Base-by-base conservation (phyloP, 1,284 basidiomycete species). In the Psilocybe mexicana region DNA sequence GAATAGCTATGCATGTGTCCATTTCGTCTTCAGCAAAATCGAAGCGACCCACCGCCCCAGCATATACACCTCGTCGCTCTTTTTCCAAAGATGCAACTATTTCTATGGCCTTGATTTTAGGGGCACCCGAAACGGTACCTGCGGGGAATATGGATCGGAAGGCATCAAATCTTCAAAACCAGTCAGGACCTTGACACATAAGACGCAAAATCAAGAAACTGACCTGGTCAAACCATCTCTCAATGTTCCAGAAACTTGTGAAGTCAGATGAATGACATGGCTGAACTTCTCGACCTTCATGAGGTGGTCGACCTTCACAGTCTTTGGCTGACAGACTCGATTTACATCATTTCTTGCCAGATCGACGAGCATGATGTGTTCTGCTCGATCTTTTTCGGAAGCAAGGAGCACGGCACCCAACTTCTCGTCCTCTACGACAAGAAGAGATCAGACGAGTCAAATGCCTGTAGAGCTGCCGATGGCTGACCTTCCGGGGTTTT, bases 111-210 rank as follows among this genome's bases (percentile, higher is more conserved):
- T 97, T 96, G 74, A 99, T 95, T 76, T 99, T 99, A 1, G 97
- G 97, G 30, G 97, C 97, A 12, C 97, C 97, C 0, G 94, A 97
- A n/a, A 99, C 96, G 1, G 97, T 99, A 0, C 97, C 97, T 4
- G 97, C 96, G 0, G 97, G 97, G 80, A 99, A 99, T 67, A 99
- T 99, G 45, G 96, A 98, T 24, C 97, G 88, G 80, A 99, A 97
- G 0, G 97, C 97, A 72, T 99, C 97, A 70, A 98, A 99, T 64
- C 95, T 94, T 35, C 8, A 43, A 43, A 47, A 47, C 44, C 14
- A 18, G 55, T 38, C 33, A 55, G 43, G 3, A 46, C 7, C 18
- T 18, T 18, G 18, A 18, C 18, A 18, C 18, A 18, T 18, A 18
- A 10, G n/a, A 11, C 46, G 25, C 44, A 45, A 28, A 47, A 3